Evolutionary conservation across 2,329 filamentous ascomycete species (phyloP).

Genomic region (Dendryphion nanum): DNA sequence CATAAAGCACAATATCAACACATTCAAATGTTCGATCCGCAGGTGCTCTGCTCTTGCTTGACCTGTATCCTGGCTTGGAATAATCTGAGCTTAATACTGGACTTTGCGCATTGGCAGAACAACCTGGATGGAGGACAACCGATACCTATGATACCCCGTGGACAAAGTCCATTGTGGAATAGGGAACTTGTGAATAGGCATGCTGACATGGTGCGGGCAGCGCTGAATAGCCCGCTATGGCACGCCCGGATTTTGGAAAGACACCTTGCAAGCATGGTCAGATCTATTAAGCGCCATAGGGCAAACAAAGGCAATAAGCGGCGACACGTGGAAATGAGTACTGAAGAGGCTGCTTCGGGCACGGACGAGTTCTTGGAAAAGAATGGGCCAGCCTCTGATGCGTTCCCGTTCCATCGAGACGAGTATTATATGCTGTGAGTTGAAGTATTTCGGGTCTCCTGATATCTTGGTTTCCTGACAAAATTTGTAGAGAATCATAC

Average conservation of each 20-base stretch:
- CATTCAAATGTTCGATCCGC: slow-evolving; percentile 47
- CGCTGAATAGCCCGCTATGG: slow-evolving; percentile 49
- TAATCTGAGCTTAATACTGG: slow-evolving; percentile 53
- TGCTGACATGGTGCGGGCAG: slow-evolving; percentile 46
- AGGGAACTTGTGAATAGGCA: slow-evolving; percentile 43
- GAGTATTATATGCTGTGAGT: slow-evolving; percentile 56
- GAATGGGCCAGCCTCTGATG: slow-evolving; percentile 51
- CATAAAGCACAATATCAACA: slow-evolving; percentile 55
- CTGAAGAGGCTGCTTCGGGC: slow-evolving; percentile 45
- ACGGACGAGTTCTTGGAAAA: slow-evolving; percentile 54
- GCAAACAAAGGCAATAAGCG: slow-evolving; percentile 51
- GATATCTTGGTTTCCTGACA: slow-evolving; percentile 8
- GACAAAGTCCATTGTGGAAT: slow-evolving; percentile 53
- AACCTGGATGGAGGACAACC: slow-evolving; percentile 53
- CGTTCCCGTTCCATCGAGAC: slow-evolving; percentile 57
- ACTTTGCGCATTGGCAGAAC: slow-evolving; percentile 58
- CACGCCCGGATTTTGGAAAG: slow-evolving; percentile 51
- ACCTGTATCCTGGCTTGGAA: slow-evolving; percentile 59
- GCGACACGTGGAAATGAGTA: slow-evolving; percentile 47
- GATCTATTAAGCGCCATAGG: slow-evolving; percentile 48
- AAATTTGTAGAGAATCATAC: slow-evolving; percentile 46
- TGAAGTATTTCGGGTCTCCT: background rate
- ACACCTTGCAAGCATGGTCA: slow-evolving; percentile 49
- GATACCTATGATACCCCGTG: slow-evolving; percentile 53
- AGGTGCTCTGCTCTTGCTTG: slow-evolving; percentile 56